phyloP scores from a whole-genome alignment of 2,329 filamentous ascomycete genomes.

The Pseudogymnoascus sp. region DNA sequence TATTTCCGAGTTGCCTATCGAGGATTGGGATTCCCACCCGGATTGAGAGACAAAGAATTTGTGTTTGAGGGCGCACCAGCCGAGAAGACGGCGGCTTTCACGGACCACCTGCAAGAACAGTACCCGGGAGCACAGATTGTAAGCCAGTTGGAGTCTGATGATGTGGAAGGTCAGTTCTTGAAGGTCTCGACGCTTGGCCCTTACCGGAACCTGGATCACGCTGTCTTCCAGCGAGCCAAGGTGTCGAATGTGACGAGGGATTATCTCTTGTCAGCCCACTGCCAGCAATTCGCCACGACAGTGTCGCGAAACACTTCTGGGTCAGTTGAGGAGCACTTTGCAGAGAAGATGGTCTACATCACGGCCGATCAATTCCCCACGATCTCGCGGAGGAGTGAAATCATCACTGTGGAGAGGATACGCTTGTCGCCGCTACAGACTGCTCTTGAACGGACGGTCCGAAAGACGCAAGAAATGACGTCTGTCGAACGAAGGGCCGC shows the following conservation, averaged over 20 bases:
- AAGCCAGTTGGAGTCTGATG: constrained; percentile 59
- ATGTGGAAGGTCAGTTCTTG: constrained; percentile 84
- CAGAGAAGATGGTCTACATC: constrained; percentile 77
- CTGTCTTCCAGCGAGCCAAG: constrained; percentile 80
- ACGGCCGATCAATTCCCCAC: constrained; percentile 85
- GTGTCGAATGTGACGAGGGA: constrained; percentile 79
- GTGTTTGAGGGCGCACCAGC: constrained; percentile 76
- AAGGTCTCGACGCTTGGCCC: constrained; percentile 73
- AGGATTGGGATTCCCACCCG: constrained; percentile 77
- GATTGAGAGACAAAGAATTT: constrained; percentile 80
- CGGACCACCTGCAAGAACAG: constrained; percentile 84
- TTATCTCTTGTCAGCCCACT: constrained; percentile 70
- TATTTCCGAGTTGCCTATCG: constrained; percentile 90
- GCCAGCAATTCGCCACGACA: constrained; percentile 71
- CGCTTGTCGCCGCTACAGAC: constrained; percentile 70
- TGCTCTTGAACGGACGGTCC: constrained; percentile 80
- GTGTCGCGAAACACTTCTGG: constrained; percentile 62
- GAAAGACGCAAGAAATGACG: constrained; percentile 81
- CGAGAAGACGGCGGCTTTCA: constrained; percentile 74
- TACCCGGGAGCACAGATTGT: constrained; percentile 80
- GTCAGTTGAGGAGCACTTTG: constrained; percentile 62
- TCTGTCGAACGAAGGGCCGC: constrained; percentile 65
- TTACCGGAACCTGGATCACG: constrained; percentile 73
- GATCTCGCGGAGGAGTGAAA: constrained; percentile 79
- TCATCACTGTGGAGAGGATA: constrained; percentile 56